A percentile compares a stretch with the other conserved stretches of the same genome.
phyloP scores from a whole-genome alignment of 2,329 filamentous ascomycete genomes.

The Aureobasidium lini region DNA sequence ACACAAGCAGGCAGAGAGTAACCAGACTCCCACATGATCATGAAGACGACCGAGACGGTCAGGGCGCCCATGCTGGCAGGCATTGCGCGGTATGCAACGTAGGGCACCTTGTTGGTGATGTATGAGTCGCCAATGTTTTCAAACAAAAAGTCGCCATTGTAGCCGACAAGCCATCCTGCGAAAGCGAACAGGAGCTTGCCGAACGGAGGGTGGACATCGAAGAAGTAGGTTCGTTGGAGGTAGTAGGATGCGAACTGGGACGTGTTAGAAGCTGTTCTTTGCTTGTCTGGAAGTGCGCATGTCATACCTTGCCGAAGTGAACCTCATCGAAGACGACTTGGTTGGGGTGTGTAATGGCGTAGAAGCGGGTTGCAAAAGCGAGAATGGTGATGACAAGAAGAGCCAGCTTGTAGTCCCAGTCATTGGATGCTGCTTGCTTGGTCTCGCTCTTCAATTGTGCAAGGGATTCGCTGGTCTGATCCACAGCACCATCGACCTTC shows the following conservation, averaged over 20 bases:
- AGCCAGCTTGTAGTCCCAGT: slow-evolving; percentile 78
- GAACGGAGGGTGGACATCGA: slow-evolving; percentile 97
- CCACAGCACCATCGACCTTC: slow-evolving; percentile 21
- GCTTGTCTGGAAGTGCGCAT: neutral
- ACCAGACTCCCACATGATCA: slow-evolving; percentile 99
- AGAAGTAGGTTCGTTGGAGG: slow-evolving; percentile 96
- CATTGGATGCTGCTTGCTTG: slow-evolving; percentile 31
- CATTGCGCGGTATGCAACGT: slow-evolving; percentile 90
- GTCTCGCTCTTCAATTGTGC: slow-evolving; percentile 28
- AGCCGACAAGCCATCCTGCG: slow-evolving; percentile 95
- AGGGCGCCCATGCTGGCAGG: slow-evolving; percentile 86
- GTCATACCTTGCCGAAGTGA: slow-evolving; percentile 89
- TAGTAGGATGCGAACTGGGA: slow-evolving; percentile 58
- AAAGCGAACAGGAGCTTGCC: slow-evolving; percentile 96
- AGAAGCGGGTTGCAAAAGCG: slow-evolving; percentile 89
- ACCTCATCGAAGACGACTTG: slow-evolving; percentile 99
- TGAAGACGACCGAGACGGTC: slow-evolving; percentile 86
- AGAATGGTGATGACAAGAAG: slow-evolving; percentile 69
- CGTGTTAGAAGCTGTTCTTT: neutral
- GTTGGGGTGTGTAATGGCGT: slow-evolving; percentile 88
- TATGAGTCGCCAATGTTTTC: slow-evolving; percentile 99
- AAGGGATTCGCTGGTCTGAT: slow-evolving; percentile 34
- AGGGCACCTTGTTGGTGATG: slow-evolving; percentile 92
- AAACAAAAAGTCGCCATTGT: slow-evolving; percentile 94
- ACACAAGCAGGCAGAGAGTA: slow-evolving; percentile 92